These are phyloP conservation scores for Nosema muscidifuracis DNA, from an alignment of 371 early-diverging fungal genomes.

Conservation along the genomic window DNA sequence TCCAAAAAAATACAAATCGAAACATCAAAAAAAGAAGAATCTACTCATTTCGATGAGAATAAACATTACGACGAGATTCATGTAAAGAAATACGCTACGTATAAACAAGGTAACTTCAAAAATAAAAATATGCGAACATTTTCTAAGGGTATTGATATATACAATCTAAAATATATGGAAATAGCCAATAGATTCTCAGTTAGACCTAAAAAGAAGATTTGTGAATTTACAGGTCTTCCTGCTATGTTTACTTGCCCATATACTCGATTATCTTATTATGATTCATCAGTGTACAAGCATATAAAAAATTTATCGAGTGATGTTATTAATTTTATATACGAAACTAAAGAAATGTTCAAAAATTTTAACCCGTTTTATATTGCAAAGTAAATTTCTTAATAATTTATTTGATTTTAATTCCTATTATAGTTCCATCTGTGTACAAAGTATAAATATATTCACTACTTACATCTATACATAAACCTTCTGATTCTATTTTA, in stretches of 20 bases:
- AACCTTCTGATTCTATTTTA: no score
- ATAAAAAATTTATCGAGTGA: constrained; percentile 40
- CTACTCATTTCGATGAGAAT: neutral
- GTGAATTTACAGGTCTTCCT: constrained; percentile 61
- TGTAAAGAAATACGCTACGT: constrained; percentile 5
- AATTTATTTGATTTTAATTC: neutral
- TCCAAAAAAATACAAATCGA: no score
- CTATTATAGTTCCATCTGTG: no score
- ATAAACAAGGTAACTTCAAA: constrained; percentile 10
- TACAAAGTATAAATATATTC: no score
- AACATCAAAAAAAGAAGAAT: no score
- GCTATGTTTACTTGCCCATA: constrained; percentile 59
- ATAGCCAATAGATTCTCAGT: constrained; percentile 41
- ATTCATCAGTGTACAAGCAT: constrained; percentile 56
- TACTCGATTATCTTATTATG: constrained; percentile 55
- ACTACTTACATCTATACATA: no score
- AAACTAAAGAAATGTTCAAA: constrained; percentile 18
- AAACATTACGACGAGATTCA: neutral
- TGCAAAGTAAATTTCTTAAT: neutral
- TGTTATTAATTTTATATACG: constrained; percentile 14
- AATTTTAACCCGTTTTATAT: constrained; percentile 13
- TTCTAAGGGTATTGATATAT: neutral
- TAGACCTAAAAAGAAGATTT: constrained; percentile 51
- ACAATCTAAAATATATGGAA: constrained; percentile 29
- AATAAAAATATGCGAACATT: constrained; percentile 12